Base-by-base conservation (phyloP, 441 rosid genomes). In the Arabidopsis hybrid region DNA sequence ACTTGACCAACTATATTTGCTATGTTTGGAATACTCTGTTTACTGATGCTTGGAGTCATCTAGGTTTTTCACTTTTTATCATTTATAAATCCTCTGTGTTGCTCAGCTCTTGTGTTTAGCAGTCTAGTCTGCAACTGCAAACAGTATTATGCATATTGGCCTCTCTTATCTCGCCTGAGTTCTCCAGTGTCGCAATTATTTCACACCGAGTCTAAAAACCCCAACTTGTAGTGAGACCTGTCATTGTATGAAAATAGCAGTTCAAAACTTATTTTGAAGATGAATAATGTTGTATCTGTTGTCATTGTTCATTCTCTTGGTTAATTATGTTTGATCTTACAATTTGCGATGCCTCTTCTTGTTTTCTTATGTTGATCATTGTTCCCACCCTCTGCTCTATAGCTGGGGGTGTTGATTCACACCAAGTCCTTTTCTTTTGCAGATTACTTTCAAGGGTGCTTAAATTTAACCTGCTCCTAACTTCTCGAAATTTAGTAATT, bases 321-420 rank as follows among this genome's bases (percentile, higher is more conserved):
- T 21, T 21, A 21, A 6, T 4, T 60, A n/a, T 11, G 26, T 21
- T 18, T 42, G 34, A 13, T 18, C 7, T 7, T 32, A n/a, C 31
- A 12, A 46, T 36, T 6, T 31, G 11, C 2, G 1, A 36, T 35
- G 45, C 43, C 31, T 9, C 26, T 14, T 59, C 40, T 0, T 61
- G 42, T 53, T 45, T 68, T 35, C 34, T 16, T 55, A 45, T 31
- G 32, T 4, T 55, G 65, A 42, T 29, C 31, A 5, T 12, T 66
- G 38, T 60, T 31, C 21, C n/a, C 67, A 39, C 81, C 60, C 74
- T 67, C 36, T 47, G 78, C 57, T 53, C 5, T 56, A 12, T 0
- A 61, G 74, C 74, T 78, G 4, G 74, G 61, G 81, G 78, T 72
- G 74, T 72, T 55, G 70, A 78, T 78, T 78, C 60, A 78, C 81